phyloP scores from a whole-genome alignment of 2,329 filamentous ascomycete genomes.

The Alternaria gansuensis region DNA sequence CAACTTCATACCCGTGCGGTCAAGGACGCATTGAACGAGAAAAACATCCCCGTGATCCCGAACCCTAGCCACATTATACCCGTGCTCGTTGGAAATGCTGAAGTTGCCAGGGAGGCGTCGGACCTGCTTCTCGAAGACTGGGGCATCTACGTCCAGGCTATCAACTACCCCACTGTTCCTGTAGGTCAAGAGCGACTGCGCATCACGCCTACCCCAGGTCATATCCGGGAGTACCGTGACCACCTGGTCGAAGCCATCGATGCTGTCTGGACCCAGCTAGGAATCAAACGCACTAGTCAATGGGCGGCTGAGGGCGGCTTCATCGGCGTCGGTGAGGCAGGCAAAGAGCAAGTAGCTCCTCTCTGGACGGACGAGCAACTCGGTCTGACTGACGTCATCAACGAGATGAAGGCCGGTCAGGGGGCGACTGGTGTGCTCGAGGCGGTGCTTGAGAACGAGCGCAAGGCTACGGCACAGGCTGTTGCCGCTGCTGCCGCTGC shows the following conservation, averaged over 20 bases:
- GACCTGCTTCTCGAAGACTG: conserved; percentile 91
- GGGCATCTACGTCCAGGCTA: conserved; percentile 96
- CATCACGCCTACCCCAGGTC: conserved; percentile 94
- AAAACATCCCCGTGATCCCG: conserved; percentile 94
- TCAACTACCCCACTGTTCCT: conserved; percentile 98
- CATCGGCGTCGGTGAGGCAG: conserved; percentile 85
- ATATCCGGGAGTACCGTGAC: conserved; percentile 83
- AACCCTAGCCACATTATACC: conserved; percentile 98
- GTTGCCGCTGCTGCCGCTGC: conserved; percentile 57
- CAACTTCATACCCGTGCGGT: conserved; percentile 96
- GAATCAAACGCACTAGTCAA: conserved; percentile 90
- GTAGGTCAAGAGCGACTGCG: conserved; percentile 97
- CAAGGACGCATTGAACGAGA: conserved; percentile 79
- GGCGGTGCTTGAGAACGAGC: conserved; percentile 59
- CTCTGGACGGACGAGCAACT: conserved; percentile 94
- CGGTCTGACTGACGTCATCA: conserved; percentile 66
- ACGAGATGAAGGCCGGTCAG: conserved; percentile 63
- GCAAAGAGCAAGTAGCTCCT: conserved; percentile 68
- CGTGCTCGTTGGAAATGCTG: conserved; percentile 91
- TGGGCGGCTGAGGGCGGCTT: conserved; percentile 94
- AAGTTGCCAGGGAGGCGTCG: conserved; percentile 88
- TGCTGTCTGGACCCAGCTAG: conserved; percentile 85
- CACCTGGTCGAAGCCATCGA: conserved; percentile 86
- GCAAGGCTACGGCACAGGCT: conserved; percentile 54
- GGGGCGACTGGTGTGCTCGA: conserved; percentile 59